phyloP scores from a whole-genome alignment of 305 asterid species.

The Fraxinus velutina region DNA sequence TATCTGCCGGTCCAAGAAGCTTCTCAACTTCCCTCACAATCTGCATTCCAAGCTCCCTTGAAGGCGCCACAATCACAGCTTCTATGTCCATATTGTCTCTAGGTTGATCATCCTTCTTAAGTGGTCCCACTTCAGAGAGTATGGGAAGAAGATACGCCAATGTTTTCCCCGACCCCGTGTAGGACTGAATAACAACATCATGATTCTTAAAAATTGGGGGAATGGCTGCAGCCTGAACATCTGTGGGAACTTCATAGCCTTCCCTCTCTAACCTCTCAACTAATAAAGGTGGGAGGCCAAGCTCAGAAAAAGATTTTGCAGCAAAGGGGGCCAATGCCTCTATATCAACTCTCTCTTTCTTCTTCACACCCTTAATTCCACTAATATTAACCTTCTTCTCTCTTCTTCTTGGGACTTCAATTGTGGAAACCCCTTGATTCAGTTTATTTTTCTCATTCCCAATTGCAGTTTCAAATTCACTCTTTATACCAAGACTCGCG shows the following conservation, averaged over 20 bases:
- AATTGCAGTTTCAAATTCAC: constrained; percentile 25
- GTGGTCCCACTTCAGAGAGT: constrained; percentile 62
- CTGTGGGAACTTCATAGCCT: constrained; percentile 80
- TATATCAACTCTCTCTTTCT: constrained; percentile 40
- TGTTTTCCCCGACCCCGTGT: constrained; percentile 97
- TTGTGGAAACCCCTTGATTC: constrained; percentile 44
- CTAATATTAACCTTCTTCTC: constrained; percentile 37
- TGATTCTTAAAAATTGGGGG: constrained; percentile 70
- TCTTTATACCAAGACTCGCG: constrained; percentile 61
- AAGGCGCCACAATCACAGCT: constrained; percentile 92
- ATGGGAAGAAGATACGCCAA: constrained; percentile 91
- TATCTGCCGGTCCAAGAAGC: constrained; percentile 74
- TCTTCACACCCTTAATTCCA: constrained; percentile 27
- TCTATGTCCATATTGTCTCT: constrained; percentile 48
- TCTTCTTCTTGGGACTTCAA: constrained; percentile 54
- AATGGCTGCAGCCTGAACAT: constrained; percentile 90
- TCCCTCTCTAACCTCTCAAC: constrained; percentile 69
- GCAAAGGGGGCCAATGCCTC: constrained; percentile 68
- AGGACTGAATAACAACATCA: constrained; percentile 86
- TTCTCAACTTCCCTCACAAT: constrained; percentile 90
- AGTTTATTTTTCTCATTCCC: constrained; percentile 50
- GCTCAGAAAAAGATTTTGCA: constrained; percentile 75
- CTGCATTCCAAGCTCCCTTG: constrained; percentile 98
- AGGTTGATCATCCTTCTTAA: constrained; percentile 37
- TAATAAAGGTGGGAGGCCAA: constrained; percentile 67